Conservation (phyloP, 1,284 basidiomycete species). For the Marasmius sp. region DNA sequence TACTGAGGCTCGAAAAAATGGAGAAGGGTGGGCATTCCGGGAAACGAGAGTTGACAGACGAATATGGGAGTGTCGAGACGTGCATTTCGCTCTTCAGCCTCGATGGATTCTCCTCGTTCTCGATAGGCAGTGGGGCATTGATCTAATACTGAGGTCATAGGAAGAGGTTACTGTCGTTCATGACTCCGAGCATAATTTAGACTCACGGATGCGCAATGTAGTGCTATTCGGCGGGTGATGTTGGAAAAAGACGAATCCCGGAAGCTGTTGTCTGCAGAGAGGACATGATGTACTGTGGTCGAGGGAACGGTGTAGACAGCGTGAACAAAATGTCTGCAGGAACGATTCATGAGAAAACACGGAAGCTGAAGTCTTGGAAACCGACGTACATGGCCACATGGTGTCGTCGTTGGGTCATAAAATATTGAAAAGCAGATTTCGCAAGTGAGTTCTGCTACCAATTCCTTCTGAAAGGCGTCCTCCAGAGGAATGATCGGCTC, state of each 20-base stretch:
- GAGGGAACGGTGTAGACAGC: conserved; percentile 85
- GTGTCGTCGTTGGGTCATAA: conserved; percentile 86
- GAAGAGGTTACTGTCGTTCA: background rate
- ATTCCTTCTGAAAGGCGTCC: conserved; percentile 63
- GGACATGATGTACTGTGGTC: conserved; percentile 86
- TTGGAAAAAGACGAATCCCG: conserved; percentile 78
- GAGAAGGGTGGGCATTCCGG: conserved; percentile 84
- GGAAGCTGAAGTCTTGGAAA: conserved; percentile 7
- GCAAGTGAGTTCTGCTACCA: conserved; percentile 78
- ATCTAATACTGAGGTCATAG: conserved; percentile 50
- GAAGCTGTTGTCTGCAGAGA: conserved; percentile 79
- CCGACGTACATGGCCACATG: conserved; percentile 85
- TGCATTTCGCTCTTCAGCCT: conserved; percentile 75
- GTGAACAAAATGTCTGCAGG: conserved; percentile 82
- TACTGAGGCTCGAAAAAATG: conserved; percentile 94
- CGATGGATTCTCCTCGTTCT: conserved; percentile 56
- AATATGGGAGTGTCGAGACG: conserved; percentile 89
- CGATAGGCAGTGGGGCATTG: conserved; percentile 56
- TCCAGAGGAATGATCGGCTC: conserved; percentile 24
- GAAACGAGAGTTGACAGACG: conserved; percentile 87
- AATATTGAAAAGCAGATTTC: conserved; percentile 89
- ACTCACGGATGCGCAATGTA: conserved; percentile 69
- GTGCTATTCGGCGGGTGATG: conserved; percentile 73
- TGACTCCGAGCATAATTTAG: conserved; percentile 3
- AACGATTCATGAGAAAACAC: conserved; percentile 17